These are phyloP conservation scores for Drechslerella dactyloides DNA, from an alignment of 2,329 filamentous ascomycete species.

Conservation along the genomic window DNA sequence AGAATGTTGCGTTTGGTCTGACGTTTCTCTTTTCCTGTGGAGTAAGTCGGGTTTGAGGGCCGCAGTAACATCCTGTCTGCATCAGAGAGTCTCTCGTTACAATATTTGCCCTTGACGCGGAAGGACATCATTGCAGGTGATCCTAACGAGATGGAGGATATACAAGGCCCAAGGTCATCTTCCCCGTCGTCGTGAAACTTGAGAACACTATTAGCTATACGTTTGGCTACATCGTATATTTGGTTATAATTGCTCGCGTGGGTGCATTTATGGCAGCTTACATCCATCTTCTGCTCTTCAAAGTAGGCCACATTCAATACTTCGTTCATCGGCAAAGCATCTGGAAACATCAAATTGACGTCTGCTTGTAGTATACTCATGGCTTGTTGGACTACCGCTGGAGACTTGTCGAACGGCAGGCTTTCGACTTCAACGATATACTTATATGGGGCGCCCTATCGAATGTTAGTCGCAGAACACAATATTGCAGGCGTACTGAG, in stretches of 20 bases:
- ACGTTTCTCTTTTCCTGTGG: slow-evolving; percentile 56
- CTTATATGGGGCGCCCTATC: slow-evolving; percentile 69
- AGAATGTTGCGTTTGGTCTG: slow-evolving; percentile 56
- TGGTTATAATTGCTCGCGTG: background rate
- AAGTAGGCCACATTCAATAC: slow-evolving; percentile 69
- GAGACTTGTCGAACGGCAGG: slow-evolving; percentile 63
- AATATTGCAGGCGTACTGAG: slow-evolving; percentile 50
- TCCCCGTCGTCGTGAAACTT: slow-evolving; percentile 73
- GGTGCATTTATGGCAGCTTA: slow-evolving; percentile 56
- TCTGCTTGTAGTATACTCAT: slow-evolving; percentile 60
- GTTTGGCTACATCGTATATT: background rate
- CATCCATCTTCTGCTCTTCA: slow-evolving; percentile 66
- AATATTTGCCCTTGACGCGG: slow-evolving; percentile 63
- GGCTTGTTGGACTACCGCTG: slow-evolving; percentile 61
- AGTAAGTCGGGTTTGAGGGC: slow-evolving; percentile 56
- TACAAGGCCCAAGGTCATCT: slow-evolving; percentile 67
- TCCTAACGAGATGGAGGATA: slow-evolving; percentile 69
- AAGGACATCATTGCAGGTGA: slow-evolving; percentile 67
- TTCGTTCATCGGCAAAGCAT: slow-evolving; percentile 66
- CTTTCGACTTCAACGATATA: slow-evolving; percentile 67
- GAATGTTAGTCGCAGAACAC: slow-evolving; percentile 53
- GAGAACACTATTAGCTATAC: slow-evolving; percentile 2
- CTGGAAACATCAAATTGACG: slow-evolving; percentile 51
- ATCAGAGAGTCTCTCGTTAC: slow-evolving; percentile 54
- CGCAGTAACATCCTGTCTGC: slow-evolving; percentile 28